These are phyloP conservation scores for Kwoniella heveanensis DNA, from an alignment of 768 basidiomycete species.

Conservation along the genomic window DNA sequence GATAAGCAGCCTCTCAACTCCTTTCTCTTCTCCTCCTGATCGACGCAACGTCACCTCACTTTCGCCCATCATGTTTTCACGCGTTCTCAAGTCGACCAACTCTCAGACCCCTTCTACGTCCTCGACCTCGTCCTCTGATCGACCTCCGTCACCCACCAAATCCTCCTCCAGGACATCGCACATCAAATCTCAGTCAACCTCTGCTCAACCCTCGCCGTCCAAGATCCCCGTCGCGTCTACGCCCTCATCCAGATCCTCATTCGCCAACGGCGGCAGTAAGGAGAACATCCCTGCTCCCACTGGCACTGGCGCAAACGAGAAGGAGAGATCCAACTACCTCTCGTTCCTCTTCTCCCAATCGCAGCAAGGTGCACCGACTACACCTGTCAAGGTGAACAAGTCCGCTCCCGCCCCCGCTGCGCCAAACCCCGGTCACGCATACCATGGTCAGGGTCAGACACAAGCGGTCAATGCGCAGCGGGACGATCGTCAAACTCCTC, in stretches of 20 bases:
- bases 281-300: slow-evolving; percentile 30
- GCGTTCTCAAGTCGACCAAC: slow-evolving; percentile 49
- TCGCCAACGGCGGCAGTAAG: slow-evolving; percentile 20
- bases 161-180: slow-evolving; percentile 33
- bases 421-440: slow-evolving; percentile 21
- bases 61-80: slow-evolving; percentile 49
- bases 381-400: slow-evolving; percentile 50
- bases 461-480: background rate
- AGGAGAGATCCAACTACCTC: slow-evolving; percentile 47
- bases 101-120: slow-evolving; percentile 32
- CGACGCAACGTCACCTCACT: too few relatives aligned
- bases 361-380: slow-evolving; percentile 43
- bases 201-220: slow-evolving; percentile 42
- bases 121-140: slow-evolving; percentile 20
- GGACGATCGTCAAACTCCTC: background rate
- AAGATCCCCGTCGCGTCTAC: slow-evolving; percentile 52
- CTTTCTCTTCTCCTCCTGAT: too few relatives aligned
- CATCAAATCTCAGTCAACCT: slow-evolving; percentile 29
- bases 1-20: too few relatives aligned
- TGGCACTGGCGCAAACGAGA: background rate
- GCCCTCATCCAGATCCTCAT: slow-evolving; percentile 27
- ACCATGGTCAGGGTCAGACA: slow-evolving; percentile 18
- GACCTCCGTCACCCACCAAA: slow-evolving; percentile 45
- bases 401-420: slow-evolving; percentile 29
- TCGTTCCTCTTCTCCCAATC: slow-evolving; percentile 44